Evolutionary conservation across 1,284 basidiomycete species (phyloP).

Genomic region (Boletus semigastroideus): DNA sequence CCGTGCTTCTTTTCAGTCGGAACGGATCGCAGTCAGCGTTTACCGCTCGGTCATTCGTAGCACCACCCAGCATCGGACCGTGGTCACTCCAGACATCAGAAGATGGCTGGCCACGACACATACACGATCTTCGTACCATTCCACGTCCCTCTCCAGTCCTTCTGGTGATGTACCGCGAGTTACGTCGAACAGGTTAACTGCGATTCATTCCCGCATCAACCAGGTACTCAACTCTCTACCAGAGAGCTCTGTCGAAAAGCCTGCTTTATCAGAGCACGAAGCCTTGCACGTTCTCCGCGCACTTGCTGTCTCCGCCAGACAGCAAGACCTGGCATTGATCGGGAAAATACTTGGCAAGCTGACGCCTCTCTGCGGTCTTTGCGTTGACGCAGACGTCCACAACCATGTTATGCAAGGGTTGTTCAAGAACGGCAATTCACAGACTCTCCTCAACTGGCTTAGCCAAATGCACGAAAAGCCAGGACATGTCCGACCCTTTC

Average conservation of each 20-base stretch:
- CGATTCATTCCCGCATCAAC: constrained; percentile 29
- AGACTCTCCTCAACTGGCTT: constrained; percentile 50
- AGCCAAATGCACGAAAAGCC: constrained; percentile 47
- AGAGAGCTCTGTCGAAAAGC: constrained; percentile 14
- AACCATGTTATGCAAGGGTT: constrained; percentile 46
- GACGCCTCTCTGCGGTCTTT: constrained; percentile 42
- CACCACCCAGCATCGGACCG: constrained; percentile 8
- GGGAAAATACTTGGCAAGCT: constrained; percentile 49
- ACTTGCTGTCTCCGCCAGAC: constrained; percentile 48
- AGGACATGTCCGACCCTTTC: constrained; percentile 43
- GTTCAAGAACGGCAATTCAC: constrained; percentile 41
- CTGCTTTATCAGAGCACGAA: constrained; percentile 17
- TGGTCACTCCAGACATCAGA: constrained; percentile 13
- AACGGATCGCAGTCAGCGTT: constrained; percentile 27
- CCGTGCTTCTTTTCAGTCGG: constrained; percentile 27
- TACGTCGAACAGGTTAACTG: constrained; percentile 18
- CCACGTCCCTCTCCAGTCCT: background rate
- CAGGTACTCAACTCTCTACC: constrained; percentile 32
- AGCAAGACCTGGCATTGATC: constrained; percentile 49
- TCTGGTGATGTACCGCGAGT: constrained; percentile 12
- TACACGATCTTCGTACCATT: constrained; percentile 3
- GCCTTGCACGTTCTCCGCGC: constrained; percentile 33
- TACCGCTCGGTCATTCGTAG: constrained; percentile 19
- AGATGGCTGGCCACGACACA: constrained; percentile 25
- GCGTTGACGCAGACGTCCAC: constrained; percentile 43